Conservation (phyloP, 192 early-diverging fungal genomes). For the Mortierella claussenii region DNA sequence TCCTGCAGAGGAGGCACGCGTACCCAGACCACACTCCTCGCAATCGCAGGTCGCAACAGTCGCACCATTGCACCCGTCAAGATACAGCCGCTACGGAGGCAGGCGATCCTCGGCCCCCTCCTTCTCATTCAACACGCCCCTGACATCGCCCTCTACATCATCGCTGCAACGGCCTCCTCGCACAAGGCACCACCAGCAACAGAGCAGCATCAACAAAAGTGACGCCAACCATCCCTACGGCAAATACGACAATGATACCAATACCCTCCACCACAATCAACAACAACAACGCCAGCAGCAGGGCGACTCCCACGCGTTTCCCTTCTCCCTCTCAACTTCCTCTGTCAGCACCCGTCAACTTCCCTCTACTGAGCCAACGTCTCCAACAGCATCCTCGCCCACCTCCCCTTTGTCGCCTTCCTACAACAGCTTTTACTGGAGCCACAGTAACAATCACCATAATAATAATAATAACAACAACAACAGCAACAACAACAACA, state of each 20-base stretch:
- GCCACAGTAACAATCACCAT: neutral
- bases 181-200: too few species aligned
- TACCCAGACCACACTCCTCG: slow-evolving; percentile 37
- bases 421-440: neutral
- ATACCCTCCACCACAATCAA: neutral
- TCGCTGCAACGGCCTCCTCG: too few species aligned
- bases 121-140: too few species aligned
- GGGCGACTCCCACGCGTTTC: slow-evolving; percentile 2
- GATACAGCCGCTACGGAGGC: too few species aligned
- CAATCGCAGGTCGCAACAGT: slow-evolving; percentile 37
- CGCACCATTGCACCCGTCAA: neutral
- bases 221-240: too few species aligned
- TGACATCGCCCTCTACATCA: slow-evolving; percentile 1
- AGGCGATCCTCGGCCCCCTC: too few species aligned
- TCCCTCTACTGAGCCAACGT: neutral
- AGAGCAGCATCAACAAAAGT: too few species aligned
- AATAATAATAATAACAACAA: neutral
- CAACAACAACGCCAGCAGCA: slow-evolving; percentile 4
- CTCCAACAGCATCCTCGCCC: slow-evolving; percentile 1
- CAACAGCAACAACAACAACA: too few species aligned
- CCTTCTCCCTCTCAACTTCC: slow-evolving; percentile 13
- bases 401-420: neutral
- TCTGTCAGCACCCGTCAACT: slow-evolving; percentile 5
- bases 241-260: too few species aligned
- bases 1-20: slow-evolving; percentile 37